Evolutionary conservation across 176 grass and related monocot species (phyloP), one percentile per base, ranked within the genome.

Genomic region (Dactylis glomerata): DNA sequence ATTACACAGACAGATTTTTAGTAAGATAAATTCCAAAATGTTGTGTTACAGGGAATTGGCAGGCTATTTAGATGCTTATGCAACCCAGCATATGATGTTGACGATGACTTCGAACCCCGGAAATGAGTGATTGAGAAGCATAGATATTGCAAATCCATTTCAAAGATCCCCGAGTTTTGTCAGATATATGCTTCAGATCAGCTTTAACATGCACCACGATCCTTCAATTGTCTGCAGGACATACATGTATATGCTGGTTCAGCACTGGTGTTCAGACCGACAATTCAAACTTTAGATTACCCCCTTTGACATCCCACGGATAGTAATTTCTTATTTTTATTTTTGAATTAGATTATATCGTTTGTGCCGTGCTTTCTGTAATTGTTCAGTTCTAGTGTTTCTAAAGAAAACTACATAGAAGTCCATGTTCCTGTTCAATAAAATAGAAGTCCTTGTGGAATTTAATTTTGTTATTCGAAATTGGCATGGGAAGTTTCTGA

Each of bases 41-140:
- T 62, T 86, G 37, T 67, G 57, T 17, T 92, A 41, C 89, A 99
- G 96, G 93, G 96, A 83, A 99, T 99, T 78, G 96, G 96, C 56
- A 92, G 93, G 69, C 82, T 99, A 73, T 99, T 99, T 66, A 85
- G 96, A 89, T 99, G 96, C 75, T 85, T 99, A 42, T 99, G 96
- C 83, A 99, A 96, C 70, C 96, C 96, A 14, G 96, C 96, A 22
- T 99, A 96, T 72, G 96, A 96, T 68, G 96, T 99, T 40, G 93
- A 99, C 19, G 96, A 99, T 72, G 96, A 99, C 90, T 92, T 90
- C 52, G 91, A 99, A 49, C 87, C 89, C 13, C 89, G 75, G 20
- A 87, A 84, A 87, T 91, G 84, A 90, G 32, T 71, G 13, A 31
- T 12, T 44, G 59, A 81, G 58, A 62, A 67, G 65, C 16, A 75